Base-by-base conservation (phyloP, 176 grass and related monocot genomes). In the Eragrostis curvula region DNA sequence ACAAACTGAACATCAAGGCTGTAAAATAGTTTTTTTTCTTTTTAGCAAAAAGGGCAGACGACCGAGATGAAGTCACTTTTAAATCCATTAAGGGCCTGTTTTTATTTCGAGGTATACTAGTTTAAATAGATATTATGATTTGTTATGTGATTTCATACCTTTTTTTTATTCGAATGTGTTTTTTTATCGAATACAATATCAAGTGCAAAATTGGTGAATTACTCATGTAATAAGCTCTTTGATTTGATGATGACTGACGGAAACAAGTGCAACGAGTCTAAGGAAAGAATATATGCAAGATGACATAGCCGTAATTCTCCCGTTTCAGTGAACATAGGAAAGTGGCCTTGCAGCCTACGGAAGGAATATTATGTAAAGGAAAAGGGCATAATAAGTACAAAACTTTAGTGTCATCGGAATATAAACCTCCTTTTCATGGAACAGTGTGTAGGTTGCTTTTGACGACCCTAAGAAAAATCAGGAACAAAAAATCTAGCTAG, bases 301-400 rank as follows among this genome's bases (percentile, higher is more conserved):
- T 36, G 44, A 24, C n/a, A 15, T 75, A 67, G 63, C 9, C 28
- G 20, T 40, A 40, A 41, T 65, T 47, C 36, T 74, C 5, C 77
- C 51, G 30, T 66, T 80, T 56, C 23, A 32, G 39, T 46, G 47
- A 67, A 29, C 62, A 73, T 36, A 28, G 3, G 2, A 9, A 44
- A 30, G 78, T 69, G 78, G 52, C 42, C 62, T 15, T 11, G 71
- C 48, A 9, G 29, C 71, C 30, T 23, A 87, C 53, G 45, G 65
- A 82, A 87, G 55, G 65, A 70, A 82, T 77, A 36, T 2, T 77
- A 76, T 70, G 21, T 28, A 66, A 86, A 80, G 48, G 0, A 15
- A 44, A 61, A 51, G 36, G 46, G 28, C 57, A 53, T 70, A 63
- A 76, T 55, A 46, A 70, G 46, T 77, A 67, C 79, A 83, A 83